phyloP scores from a whole-genome alignment of 768 basidiomycete genomes.

The Paxillus involutus region DNA sequence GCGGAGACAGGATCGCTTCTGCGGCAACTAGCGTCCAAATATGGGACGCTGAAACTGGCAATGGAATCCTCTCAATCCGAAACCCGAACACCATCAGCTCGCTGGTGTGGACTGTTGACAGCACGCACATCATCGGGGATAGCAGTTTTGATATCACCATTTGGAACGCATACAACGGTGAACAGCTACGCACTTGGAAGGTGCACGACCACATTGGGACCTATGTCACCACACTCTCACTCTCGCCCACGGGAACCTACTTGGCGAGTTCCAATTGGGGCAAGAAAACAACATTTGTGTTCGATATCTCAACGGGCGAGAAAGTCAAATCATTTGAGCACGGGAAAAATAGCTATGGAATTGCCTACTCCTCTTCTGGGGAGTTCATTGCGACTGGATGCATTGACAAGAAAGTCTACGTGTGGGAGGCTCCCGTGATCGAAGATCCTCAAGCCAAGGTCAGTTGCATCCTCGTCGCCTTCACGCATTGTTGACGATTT shows the following conservation, averaged over 20 bases:
- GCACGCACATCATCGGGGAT: neutral
- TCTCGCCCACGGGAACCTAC: neutral
- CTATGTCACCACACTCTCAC: neutral
- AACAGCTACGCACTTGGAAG: neutral
- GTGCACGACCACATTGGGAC: neutral
- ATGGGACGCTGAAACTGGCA: neutral
- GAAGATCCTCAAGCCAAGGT: neutral
- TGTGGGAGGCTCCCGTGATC: neutral
- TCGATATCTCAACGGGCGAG: neutral
- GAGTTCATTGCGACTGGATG: neutral
- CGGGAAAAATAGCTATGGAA: neutral
- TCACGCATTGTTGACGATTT: neutral
- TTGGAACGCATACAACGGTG: neutral
- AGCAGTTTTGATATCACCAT: neutral
- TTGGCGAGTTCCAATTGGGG: neutral
- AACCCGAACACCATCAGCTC: neutral
- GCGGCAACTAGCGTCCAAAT: neutral
- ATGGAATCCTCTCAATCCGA: neutral
- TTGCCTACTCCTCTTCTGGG: conserved; percentile 3
- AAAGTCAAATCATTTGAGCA: neutral
- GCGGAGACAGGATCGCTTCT: neutral
- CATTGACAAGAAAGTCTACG: neutral
- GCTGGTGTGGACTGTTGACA: neutral
- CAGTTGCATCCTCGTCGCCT: neutral
- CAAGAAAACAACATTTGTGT: neutral